Percentiles rank a stretch among this genome's conserved stretches.
phyloP scores from a whole-genome alignment of 1,139 yeast species.

The Geotrichum aggregatum region DNA sequence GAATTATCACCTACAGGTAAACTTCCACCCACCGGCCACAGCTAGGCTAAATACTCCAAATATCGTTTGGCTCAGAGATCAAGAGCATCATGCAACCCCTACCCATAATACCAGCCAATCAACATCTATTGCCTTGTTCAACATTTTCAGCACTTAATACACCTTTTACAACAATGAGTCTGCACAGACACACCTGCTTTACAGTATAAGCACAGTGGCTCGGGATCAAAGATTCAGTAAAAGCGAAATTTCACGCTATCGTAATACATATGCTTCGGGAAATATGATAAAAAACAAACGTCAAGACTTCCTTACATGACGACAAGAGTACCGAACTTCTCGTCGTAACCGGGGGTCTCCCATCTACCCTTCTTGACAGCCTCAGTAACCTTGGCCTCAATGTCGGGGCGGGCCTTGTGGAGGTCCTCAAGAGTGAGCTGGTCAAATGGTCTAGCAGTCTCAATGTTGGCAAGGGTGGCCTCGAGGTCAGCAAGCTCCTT shows the following conservation, averaged over 20 bases:
- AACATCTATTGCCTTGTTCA: no score
- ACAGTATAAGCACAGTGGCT: not conserved
- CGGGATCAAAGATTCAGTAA: not conserved
- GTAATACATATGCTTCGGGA: conserved; percentile 7
- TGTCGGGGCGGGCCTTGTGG: conserved; percentile 92
- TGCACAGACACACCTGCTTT: not conserved
- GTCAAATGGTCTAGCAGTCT: conserved; percentile 95
- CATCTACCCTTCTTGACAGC: conserved; percentile 97
- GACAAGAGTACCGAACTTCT: conserved; percentile 92
- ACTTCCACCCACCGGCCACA: no score
- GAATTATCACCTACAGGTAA: no score
- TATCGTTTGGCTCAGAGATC: not conserved
- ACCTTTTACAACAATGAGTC: not conserved
- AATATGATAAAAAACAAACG: conserved; percentile 1
- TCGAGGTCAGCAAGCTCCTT: conserved; percentile 82
- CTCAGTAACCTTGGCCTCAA: conserved; percentile 90
- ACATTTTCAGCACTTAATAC: not conserved
- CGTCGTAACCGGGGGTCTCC: conserved; percentile 98
- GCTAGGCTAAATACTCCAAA: no score
- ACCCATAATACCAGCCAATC: not conserved
- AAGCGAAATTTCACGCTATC: not conserved
- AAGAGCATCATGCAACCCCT: not conserved
- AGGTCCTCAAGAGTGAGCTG: conserved; percentile 94
- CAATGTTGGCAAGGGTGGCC: conserved; percentile 86
- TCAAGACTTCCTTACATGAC: conserved; percentile 58